Evolutionary conservation across 768 basidiomycete genomes (phyloP), one percentile per base, ranked within the genome.

Genomic region (Termitomyces bulborhizus): DNA sequence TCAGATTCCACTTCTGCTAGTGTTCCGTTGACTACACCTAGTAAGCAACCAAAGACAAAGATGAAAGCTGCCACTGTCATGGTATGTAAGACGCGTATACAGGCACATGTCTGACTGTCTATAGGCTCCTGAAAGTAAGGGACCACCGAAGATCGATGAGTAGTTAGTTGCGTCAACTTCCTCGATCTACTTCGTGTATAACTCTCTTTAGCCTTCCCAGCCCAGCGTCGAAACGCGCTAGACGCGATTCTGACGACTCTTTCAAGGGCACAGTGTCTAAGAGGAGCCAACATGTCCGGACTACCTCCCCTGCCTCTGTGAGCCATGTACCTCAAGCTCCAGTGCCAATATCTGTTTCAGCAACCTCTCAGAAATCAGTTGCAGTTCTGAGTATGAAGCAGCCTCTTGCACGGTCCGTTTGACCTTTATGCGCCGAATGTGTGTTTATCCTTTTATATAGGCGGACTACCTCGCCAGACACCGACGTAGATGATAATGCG

Each of bases 401-500:
- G 0, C 55, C 62, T 53, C 65, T 65, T 7, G 64, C 59, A 57
- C 61, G 63, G 71, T 71, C 53, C 18, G 67, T 60, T 24, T 26
- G 32, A 16, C 8, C 6, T 9, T 18, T 34, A 8, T 26, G 15
- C 3, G 12, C 11, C n/a, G 16, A 3, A 11, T 18, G 15, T 4
- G 3, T 29, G 7, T 26, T 46, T 11, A 59, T 31, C 21, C 34
- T 36, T 51, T 47, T 47, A 41, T 43, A 49, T 56, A 69, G 64
- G 48, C 61, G 68, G 21, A 56, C 62, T 9, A 61, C 46, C 39
- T 69, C 66, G 11, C 68, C 72, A 15, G 76, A 76, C 18, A 66
- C 66, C n/a, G 75, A 76, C 43, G 64, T 68, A 9, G 78, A 80
- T 56, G 83, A 84, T 57, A 70, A 67, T 39, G 72, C 70, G 6